These are phyloP conservation scores for Trichoderma atrobrunneum DNA, from an alignment of 2,329 filamentous ascomycete species.

Conservation along the genomic window DNA sequence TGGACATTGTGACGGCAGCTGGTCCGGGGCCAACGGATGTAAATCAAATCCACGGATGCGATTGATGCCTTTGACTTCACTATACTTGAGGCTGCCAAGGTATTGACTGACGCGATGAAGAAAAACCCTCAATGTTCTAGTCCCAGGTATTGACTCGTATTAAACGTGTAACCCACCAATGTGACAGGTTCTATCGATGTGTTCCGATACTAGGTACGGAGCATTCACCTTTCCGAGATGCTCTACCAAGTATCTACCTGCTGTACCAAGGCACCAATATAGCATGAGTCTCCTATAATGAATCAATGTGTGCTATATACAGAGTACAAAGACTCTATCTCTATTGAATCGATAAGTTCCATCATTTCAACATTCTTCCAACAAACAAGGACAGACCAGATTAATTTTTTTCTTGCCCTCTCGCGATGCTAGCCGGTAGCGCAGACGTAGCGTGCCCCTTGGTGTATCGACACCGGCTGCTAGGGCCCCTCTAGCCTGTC, in stretches of 20 bases:
- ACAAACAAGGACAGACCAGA: too few relatives aligned
- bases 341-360: background rate
- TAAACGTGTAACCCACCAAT: background rate
- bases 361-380: background rate
- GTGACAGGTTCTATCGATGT: background rate
- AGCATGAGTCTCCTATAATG: background rate
- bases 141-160: background rate
- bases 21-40: background rate
- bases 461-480: conserved; percentile 3
- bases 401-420: background rate
- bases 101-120: background rate
- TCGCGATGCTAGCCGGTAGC: conserved; percentile 4
- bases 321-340: background rate
- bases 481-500: conserved; percentile 2
- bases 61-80: background rate
- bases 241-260: background rate
- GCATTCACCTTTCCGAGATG: background rate
- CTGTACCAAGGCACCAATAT: background rate
- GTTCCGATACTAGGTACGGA: background rate
- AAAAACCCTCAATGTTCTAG: background rate
- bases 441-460: conserved; percentile 11
- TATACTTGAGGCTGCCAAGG: background rate
- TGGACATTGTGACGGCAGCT: background rate
- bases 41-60: background rate
- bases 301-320: background rate